Evolutionary conservation across 371 early-diverging fungal genomes (phyloP).

Genomic region (Blastocladiella emersonii): DNA sequence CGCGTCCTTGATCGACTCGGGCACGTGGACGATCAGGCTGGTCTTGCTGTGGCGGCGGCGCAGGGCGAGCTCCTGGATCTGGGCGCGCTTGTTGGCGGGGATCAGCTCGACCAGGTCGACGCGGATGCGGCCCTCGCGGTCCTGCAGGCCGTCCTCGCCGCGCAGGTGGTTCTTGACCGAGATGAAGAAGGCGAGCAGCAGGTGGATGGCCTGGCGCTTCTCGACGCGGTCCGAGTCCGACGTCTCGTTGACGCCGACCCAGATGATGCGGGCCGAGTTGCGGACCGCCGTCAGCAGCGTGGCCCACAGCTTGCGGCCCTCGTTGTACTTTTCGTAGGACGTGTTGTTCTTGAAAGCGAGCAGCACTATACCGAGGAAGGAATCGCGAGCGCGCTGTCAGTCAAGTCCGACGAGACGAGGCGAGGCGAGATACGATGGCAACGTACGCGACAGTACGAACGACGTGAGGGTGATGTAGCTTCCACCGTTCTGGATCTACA

Average conservation of each 20-base stretch:
- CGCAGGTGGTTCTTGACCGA: conserved; percentile 58
- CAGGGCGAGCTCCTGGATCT: background rate
- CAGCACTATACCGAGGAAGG: no score
- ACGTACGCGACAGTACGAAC: conserved; percentile 49
- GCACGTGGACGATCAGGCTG: background rate
- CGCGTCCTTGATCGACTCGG: no score
- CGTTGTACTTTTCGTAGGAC: conserved; percentile 60
- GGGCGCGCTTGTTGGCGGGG: background rate
- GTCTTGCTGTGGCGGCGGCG: background rate
- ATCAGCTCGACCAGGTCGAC: background rate
- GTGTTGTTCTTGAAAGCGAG: conserved; percentile 65
- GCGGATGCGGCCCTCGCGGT: conserved; percentile 20
- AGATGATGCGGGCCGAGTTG: conserved; percentile 45
- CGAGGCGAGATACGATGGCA: no score
- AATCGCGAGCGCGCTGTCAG: no score
- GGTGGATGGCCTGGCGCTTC: conserved; percentile 54
- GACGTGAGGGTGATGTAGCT: conserved; percentile 33
- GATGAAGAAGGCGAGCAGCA: conserved; percentile 51
- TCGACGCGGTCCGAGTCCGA: conserved; percentile 35
- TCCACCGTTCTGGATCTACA: background rate
- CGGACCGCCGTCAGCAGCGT: conserved; percentile 36
- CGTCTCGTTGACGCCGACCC: conserved; percentile 39
- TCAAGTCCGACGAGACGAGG: no score
- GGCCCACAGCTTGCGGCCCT: conserved; percentile 37
- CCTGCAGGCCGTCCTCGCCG: conserved; percentile 42